Evolutionary conservation across 306 rosid species (phyloP).

Genomic region (Quercus ilex): DNA sequence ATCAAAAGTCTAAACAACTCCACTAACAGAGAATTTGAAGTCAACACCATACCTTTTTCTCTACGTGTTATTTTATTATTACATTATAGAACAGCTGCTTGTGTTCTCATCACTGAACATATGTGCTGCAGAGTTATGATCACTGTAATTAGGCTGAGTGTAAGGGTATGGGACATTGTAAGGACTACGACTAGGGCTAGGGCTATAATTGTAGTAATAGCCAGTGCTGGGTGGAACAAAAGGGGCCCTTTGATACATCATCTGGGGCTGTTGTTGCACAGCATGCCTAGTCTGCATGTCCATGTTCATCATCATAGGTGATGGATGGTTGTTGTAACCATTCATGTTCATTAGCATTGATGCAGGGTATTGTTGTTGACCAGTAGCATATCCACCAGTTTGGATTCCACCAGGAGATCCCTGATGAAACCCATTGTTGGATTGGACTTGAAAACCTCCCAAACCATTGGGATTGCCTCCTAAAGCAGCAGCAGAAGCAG

Average conservation of each 20-base stretch:
- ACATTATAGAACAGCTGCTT: conserved; percentile 76
- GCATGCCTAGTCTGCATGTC: conserved; percentile 55
- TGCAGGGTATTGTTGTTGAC: conserved; percentile 52
- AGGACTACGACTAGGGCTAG: not conserved
- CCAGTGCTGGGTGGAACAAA: conserved; percentile 69
- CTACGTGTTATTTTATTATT: not conserved
- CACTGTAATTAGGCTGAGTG: conserved; percentile 32
- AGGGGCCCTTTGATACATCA: conserved; percentile 85
- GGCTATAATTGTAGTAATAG: conserved; percentile 53
- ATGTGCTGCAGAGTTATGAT: conserved; percentile 58
- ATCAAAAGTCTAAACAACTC: conserved; percentile 33
- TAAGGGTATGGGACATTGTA: conserved; percentile 24
- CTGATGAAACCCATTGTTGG: conserved; percentile 30
- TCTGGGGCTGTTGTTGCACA: conserved; percentile 74
- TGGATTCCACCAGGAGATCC: conserved; percentile 34
- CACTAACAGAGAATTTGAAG: conserved; percentile 20
- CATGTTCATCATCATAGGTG: conserved; percentile 64
- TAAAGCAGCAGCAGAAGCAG: conserved; percentile 41
- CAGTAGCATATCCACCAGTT: conserved; percentile 35
- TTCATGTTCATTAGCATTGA: conserved; percentile 53
- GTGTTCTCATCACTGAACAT: conserved; percentile 83
- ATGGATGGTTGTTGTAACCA: conserved; percentile 49
- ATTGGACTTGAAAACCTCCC: conserved; percentile 48
- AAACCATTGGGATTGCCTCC: conserved; percentile 44
- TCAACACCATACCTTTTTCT: conserved; percentile 24